Conservation (phyloP, 306 rosid genomes). For the Hylodesmum podocarpum region DNA sequence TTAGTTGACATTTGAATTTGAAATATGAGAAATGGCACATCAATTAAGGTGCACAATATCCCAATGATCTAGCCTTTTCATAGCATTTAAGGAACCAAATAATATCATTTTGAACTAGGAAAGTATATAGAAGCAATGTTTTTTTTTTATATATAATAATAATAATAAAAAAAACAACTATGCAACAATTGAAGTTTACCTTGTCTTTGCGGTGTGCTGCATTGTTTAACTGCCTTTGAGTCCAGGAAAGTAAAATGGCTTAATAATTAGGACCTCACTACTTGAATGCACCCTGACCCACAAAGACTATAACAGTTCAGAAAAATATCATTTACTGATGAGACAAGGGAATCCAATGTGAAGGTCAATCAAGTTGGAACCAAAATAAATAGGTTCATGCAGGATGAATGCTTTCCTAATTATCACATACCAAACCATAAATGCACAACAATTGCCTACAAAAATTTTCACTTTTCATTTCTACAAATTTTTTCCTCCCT, state of each 20-base stretch:
- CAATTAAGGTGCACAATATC: neutral
- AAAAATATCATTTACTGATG: constrained; percentile 42
- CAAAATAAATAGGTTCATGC: constrained; percentile 65
- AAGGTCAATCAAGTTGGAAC: constrained; percentile 21
- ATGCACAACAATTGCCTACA: constrained; percentile 26
- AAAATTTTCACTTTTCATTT: constrained; percentile 11
- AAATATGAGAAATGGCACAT: neutral
- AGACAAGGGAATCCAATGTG: constrained; percentile 66
- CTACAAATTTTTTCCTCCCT: neutral
- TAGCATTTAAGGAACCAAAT: neutral
- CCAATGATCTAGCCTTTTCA: neutral
- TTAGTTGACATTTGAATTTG: constrained; percentile 16
- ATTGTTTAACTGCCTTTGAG: constrained; percentile 39
- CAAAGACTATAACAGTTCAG: constrained; percentile 51
- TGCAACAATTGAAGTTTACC: constrained; percentile 50
- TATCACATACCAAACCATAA: constrained; percentile 45
- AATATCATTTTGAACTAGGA: constrained; percentile 11
- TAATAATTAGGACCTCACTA: constrained; percentile 38
- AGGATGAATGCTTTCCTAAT: constrained; percentile 46
- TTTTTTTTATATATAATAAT: no score
- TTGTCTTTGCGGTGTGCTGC: constrained; percentile 93
- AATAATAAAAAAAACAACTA: neutral
- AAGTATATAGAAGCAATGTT: constrained; percentile 11
- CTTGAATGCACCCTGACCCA: constrained; percentile 77
- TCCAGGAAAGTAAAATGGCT: constrained; percentile 30